These are phyloP conservation scores for Cercophora sp. DNA, from an alignment of 495 filamentous ascomycete genomes.

Conservation along the genomic window DNA sequence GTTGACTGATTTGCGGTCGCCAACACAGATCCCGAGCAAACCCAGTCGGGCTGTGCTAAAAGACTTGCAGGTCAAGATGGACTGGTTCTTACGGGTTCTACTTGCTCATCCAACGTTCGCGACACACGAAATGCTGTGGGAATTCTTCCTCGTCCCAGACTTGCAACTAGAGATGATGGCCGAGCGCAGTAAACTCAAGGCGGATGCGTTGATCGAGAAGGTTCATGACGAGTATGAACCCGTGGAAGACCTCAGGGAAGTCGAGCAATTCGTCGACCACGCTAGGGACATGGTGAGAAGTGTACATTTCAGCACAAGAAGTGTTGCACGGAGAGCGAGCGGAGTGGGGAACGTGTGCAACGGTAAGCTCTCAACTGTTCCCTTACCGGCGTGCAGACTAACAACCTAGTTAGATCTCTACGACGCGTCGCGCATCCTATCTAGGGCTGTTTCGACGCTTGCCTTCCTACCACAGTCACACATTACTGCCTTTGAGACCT, in stretches of 20 bases:
- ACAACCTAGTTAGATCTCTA: slow-evolving; percentile 54
- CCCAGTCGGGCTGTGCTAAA: slow-evolving; percentile 83
- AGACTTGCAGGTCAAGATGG: slow-evolving; percentile 81
- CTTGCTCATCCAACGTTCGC: slow-evolving; percentile 89
- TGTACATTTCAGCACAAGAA: slow-evolving; percentile 76
- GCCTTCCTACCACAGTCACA: slow-evolving; percentile 64
- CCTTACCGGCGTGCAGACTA: background rate
- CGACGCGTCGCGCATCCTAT: slow-evolving; percentile 60
- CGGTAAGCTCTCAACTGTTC: slow-evolving; percentile 39
- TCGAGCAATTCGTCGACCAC: slow-evolving; percentile 86
- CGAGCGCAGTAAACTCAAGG: slow-evolving; percentile 81
- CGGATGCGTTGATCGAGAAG: slow-evolving; percentile 72
- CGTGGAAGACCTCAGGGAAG: slow-evolving; percentile 80
- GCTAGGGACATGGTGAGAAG: slow-evolving; percentile 83
- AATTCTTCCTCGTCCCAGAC: slow-evolving; percentile 97
- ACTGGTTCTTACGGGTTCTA: slow-evolving; percentile 81
- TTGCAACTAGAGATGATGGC: slow-evolving; percentile 86
- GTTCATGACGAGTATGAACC: slow-evolving; percentile 84
- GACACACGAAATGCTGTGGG: slow-evolving; percentile 97
- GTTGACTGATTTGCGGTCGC: slow-evolving; percentile 72
- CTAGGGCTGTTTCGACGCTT: slow-evolving; percentile 54
- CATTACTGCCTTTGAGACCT: slow-evolving; percentile 66
- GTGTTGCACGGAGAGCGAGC: slow-evolving; percentile 67
- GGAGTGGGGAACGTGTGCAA: slow-evolving; percentile 50
- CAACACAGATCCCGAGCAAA: slow-evolving; percentile 87